phyloP scores from a whole-genome alignment of 768 basidiomycete genomes.

The Tulasnella sp. region DNA sequence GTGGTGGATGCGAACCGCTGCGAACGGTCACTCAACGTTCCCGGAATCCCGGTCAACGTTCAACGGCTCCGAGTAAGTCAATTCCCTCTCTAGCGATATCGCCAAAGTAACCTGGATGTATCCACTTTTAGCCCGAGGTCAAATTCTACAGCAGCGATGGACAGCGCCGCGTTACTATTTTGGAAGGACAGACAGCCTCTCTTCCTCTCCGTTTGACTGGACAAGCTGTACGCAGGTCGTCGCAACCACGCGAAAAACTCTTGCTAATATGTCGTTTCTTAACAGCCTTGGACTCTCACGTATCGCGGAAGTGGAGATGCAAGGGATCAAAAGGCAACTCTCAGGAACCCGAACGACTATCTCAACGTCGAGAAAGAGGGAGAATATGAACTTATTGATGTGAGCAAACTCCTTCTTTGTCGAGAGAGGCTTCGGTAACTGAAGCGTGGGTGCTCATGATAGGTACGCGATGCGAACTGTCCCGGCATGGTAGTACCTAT shows the following conservation, averaged over 20 bases:
- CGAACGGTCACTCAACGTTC: conserved; percentile 65
- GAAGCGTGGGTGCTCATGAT: not conserved
- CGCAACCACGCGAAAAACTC: conserved; percentile 45
- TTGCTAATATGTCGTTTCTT: not conserved
- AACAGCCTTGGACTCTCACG: conserved; percentile 80
- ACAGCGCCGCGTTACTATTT: conserved; percentile 56
- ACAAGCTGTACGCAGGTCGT: conserved; percentile 66
- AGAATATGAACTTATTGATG: conserved; percentile 66
- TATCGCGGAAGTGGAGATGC: conserved; percentile 57
- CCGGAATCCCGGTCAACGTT: conserved; percentile 82
- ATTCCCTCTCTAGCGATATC: not conserved
- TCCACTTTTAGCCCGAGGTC: conserved; percentile 64
- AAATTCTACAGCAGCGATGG: conserved; percentile 72
- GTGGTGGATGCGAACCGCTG: too few relatives aligned
- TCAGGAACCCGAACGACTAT: conserved; percentile 64
- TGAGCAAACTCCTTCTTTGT: conserved; percentile 34
- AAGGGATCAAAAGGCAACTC: conserved; percentile 40
- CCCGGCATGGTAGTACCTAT: conserved; percentile 62
- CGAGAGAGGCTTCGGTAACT: not conserved
- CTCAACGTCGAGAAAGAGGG: conserved; percentile 73
- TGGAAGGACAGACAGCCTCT: conserved; percentile 66
- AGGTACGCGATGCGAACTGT: conserved; percentile 84
- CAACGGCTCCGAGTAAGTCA: conserved; percentile 64
- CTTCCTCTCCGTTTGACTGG: conserved; percentile 87
- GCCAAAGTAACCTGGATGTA: not conserved